Percentiles rank a stretch among this genome's conserved stretches.
Evolutionary conservation across 2,329 filamentous ascomycete genomes (phyloP).

Genomic region (Pseudogymnoascus sp.): DNA sequence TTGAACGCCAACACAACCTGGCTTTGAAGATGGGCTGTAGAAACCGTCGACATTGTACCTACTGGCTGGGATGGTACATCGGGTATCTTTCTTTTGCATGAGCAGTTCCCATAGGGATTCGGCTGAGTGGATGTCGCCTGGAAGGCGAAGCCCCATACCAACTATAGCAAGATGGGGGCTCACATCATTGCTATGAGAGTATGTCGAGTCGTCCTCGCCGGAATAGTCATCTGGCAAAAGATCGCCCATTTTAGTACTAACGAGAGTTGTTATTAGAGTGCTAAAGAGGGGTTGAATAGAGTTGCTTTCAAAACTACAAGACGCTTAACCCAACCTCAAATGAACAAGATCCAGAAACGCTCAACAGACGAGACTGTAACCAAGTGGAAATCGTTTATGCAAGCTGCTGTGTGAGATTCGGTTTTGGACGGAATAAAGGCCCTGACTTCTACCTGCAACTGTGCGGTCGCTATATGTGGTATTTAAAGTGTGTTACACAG

Average conservation of each 20-base stretch:
- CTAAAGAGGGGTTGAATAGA: too few relatives aligned
- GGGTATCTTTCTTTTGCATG: neutral
- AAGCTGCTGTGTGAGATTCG: too few relatives aligned
- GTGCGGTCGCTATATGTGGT: too few relatives aligned
- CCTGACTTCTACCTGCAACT: too few relatives aligned
- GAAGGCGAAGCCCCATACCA: conserved; percentile 28
- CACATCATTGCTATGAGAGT: neutral
- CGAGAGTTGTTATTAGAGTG: neutral
- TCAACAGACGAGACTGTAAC: too few relatives aligned
- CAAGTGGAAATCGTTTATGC: too few relatives aligned
- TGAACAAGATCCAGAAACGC: too few relatives aligned
- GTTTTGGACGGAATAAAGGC: too few relatives aligned
- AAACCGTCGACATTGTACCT: conserved; percentile 19
- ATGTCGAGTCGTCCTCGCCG: neutral
- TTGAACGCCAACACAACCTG: neutral
- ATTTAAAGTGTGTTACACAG: too few relatives aligned
- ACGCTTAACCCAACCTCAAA: too few relatives aligned
- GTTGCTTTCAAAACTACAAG: too few relatives aligned
- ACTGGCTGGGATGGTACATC: conserved; percentile 15
- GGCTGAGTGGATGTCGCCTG: conserved; percentile 26
- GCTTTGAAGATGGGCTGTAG: neutral
- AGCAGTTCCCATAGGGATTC: conserved; percentile 28
- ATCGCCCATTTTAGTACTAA: neutral
- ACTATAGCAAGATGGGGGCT: conserved; percentile 29
- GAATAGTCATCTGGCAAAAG: neutral